These are phyloP conservation scores for Ogataea thermomethanolica DNA, from an alignment of 805 yeast species.

Conservation along the genomic window DNA sequence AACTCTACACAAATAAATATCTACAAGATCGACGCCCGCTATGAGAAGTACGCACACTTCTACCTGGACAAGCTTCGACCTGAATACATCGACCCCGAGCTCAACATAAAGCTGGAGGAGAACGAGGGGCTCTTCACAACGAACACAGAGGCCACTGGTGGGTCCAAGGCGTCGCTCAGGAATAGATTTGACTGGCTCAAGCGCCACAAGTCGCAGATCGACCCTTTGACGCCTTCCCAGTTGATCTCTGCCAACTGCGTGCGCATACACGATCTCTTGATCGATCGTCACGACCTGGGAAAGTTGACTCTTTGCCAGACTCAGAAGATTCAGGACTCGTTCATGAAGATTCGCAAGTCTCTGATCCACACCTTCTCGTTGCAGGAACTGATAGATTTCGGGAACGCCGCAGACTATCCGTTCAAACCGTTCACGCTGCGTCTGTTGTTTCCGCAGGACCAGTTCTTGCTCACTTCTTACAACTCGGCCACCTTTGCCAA, in stretches of 20 bases:
- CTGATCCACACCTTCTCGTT: conserved; percentile 23
- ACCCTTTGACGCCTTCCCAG: conserved; percentile 4
- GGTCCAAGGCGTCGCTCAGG: too few species aligned
- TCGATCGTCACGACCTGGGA: conserved; percentile 12
- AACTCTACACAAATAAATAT: conserved; percentile 33
- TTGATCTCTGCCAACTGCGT: conserved; percentile 5
- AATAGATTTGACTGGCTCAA: too few species aligned
- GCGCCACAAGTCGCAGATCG: not conserved
- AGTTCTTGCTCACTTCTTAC: conserved; percentile 27
- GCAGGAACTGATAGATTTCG: conserved; percentile 31
- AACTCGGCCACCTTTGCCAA: conserved; percentile 28
- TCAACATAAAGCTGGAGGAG: conserved; percentile 22
- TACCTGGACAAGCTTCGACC: conserved; percentile 24
- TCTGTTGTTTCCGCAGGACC: conserved; percentile 27
- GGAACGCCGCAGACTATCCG: conserved; percentile 31
- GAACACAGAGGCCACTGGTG: too few species aligned
- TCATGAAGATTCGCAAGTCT: conserved; percentile 10
- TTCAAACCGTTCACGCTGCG: conserved; percentile 32
- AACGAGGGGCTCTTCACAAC: not conserved
- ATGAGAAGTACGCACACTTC: conserved; percentile 16
- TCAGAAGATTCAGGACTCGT: conserved; percentile 5
- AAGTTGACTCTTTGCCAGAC: conserved; percentile 9
- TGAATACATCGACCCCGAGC: conserved; percentile 26
- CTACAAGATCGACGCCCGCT: conserved; percentile 17
- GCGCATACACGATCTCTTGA: conserved; percentile 14